Percentiles rank a stretch among this genome's conserved stretches.
Conservation (phyloP, 176 grass and related monocot species). For the Tillandsia leiboldiana region DNA sequence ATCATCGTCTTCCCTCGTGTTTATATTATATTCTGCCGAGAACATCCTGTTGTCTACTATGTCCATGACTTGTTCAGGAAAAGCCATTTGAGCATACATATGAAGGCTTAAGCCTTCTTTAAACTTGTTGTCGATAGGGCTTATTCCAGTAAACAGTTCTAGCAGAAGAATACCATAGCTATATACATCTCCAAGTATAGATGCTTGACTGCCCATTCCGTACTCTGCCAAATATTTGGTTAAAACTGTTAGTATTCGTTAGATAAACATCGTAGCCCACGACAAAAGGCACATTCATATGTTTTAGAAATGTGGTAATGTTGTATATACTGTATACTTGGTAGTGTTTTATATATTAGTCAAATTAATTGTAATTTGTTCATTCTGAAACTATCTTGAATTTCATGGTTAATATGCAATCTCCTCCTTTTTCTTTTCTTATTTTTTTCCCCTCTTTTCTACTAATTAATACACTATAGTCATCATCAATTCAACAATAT, state of each 20-base stretch:
- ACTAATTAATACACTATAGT: no score
- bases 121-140: slow-evolving; percentile 26
- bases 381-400: no score
- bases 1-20: not conserved
- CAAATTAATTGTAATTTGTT: no score
- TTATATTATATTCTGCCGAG: not conserved
- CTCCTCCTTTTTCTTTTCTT: no score
- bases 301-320: not conserved
- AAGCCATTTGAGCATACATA: slow-evolving; percentile 7
- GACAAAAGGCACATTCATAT: not conserved
- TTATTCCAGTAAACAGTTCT: slow-evolving; percentile 42
- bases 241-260: not conserved
- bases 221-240: slow-evolving; percentile 18
- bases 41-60: slow-evolving; percentile 23
- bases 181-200: slow-evolving; percentile 30
- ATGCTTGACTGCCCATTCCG: slow-evolving; percentile 25
- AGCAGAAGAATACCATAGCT: slow-evolving; percentile 50
- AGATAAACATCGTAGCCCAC: no score
- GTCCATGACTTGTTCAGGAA: slow-evolving; percentile 14
- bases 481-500: no score
- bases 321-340: not conserved
- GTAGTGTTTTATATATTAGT: not conserved
- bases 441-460: no score
- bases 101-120: slow-evolving; percentile 23
- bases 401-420: no score